Percentiles rank a stretch among this genome's conserved stretches.
Evolutionary conservation across 179 eudicot species (phyloP).

Genomic region (Vitellaria paradoxa): DNA sequence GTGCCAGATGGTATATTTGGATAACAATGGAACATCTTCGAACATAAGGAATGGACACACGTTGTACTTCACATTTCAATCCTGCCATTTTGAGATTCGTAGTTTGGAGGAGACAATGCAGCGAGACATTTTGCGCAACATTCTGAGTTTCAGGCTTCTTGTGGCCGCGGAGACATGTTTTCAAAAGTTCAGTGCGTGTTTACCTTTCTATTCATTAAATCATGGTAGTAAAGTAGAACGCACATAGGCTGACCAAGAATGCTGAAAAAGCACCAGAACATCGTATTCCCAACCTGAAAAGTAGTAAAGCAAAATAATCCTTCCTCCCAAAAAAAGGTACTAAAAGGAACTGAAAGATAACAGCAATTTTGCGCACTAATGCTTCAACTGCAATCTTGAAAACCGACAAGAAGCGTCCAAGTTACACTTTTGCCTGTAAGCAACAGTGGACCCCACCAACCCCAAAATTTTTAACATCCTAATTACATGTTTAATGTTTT

Average conservation of each 20-base stretch:
- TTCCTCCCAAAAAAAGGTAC: neutral
- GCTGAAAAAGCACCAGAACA: conserved; percentile 93
- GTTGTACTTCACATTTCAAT: neutral
- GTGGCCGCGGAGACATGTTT: too few relatives aligned
- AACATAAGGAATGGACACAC: neutral
- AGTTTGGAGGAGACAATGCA: too few relatives aligned
- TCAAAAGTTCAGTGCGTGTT: conserved; percentile 4
- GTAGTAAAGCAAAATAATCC: neutral
- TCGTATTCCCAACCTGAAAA: conserved; percentile 89
- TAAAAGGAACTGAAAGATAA: neutral
- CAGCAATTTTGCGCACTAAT: neutral
- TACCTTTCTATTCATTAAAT: conserved; percentile 77
- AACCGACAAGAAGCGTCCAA: too few relatives aligned
- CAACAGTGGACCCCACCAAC: too few relatives aligned
- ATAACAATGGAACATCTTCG: too few relatives aligned
- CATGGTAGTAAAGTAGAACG: conserved; percentile 88
- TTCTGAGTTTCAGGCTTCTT: neutral
- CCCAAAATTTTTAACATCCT: too few relatives aligned
- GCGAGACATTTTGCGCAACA: too few relatives aligned
- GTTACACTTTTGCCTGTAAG: too few relatives aligned
- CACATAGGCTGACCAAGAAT: conserved; percentile 97
- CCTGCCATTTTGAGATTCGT: neutral
- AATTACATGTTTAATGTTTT: too few relatives aligned
- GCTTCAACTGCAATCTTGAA: neutral
- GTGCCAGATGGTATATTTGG: neutral